Base-by-base conservation (phyloP, 257 asterid genomes). In the Jacaranda mimosifolia region DNA sequence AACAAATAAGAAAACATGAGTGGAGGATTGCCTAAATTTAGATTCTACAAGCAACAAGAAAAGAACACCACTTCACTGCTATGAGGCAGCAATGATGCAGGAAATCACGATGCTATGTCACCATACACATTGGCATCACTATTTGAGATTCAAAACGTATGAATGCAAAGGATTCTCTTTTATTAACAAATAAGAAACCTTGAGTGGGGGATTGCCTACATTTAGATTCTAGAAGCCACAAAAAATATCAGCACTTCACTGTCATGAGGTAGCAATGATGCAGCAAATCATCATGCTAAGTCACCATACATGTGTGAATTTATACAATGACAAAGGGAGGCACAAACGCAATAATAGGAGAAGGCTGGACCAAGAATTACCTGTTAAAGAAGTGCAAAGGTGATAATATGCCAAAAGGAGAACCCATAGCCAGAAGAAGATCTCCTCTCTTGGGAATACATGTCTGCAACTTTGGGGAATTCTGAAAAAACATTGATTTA, bases 371-470 rank as follows among this genome's bases (percentile, higher is more conserved):
- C 60, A 72, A 42, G 13, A 18, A 32, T 84, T 86, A 95, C 99
- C 92, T 91, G 90, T 95, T 93, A 76, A 92, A 91, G 87, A 95
- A 95, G 89, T 95, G 99, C 82, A 91, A 78, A 74, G 98, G 99
- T 78, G 99, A 95, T 83, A 95, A 82, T 82, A 91, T 89, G 89
- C 99, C 99, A 80, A 95, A 95, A 70, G 99, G 99, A 85, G 99
- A 95, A 83, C 99, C 99, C 94, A 95, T 88, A 36, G 96, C 94
- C 84, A 95, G 90, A 88, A 95, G 91, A 83, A 86, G 85, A 84
- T 88, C 92, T 58, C 97, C 98, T 78, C 92, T 90, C 85, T 85
- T 86, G 53, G 85, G 86, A 76, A 87, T 79, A 78, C 88, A 86
- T 69, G 89, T 76, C 73, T 81, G 88, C 83, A 95, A 75, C 73